phyloP scores from a whole-genome alignment of 2,329 filamentous ascomycete species.

The Phaeosphaeriaceae sp. region DNA sequence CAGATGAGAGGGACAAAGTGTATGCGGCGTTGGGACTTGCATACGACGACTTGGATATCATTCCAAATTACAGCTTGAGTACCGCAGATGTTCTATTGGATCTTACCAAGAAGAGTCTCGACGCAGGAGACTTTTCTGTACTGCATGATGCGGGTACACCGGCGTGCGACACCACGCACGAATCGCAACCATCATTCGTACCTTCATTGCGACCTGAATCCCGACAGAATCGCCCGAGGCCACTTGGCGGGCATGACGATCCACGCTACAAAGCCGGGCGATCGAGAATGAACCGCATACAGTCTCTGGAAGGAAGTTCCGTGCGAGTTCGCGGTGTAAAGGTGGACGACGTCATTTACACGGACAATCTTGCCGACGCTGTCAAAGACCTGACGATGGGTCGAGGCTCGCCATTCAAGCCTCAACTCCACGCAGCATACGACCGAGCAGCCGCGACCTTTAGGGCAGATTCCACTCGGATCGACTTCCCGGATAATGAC shows the following conservation, averaged over 20 bases:
- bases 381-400: background rate
- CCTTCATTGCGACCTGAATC: background rate
- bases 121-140: background rate
- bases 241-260: background rate
- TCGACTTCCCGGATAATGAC: background rate
- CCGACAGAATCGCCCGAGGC: background rate
- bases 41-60: background rate
- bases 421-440: background rate
- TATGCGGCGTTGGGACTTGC: conserved; percentile 1
- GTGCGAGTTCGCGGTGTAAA: background rate
- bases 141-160: background rate
- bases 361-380: background rate
- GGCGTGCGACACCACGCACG: background rate
- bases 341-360: background rate
- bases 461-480: background rate
- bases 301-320: background rate
- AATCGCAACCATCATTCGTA: background rate
- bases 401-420: background rate
- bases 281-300: background rate
- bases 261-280: background rate
- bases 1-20: background rate
- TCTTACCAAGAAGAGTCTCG: background rate
- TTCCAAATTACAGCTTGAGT: background rate
- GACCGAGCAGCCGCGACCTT: background rate
- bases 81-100: background rate